Evolutionary conservation across 1,284 basidiomycete species (phyloP).

Genomic region (Farysia itapuensis): DNA sequence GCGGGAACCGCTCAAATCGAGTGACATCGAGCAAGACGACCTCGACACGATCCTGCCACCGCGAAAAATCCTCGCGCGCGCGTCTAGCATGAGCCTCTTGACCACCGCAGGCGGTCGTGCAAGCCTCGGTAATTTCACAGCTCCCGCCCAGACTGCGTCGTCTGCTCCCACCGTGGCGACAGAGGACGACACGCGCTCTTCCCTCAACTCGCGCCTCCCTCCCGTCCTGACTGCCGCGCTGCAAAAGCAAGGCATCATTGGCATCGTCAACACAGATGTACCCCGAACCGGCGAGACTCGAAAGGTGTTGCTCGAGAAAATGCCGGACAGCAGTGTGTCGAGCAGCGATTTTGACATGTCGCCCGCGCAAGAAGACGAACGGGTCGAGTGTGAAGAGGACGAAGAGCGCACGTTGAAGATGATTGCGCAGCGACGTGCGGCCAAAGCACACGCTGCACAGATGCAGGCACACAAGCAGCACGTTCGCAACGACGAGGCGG

Average conservation of each 20-base stretch:
- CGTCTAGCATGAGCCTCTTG: conserved; percentile 36
- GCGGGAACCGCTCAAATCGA: conserved; percentile 4
- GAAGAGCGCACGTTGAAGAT: conserved; percentile 53
- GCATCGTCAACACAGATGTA: background rate
- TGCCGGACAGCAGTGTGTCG: conserved; percentile 50
- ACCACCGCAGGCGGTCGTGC: conserved; percentile 42
- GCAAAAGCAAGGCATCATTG: conserved; percentile 42
- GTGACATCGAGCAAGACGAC: conserved; percentile 21
- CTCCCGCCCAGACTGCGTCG: background rate
- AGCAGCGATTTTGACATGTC: conserved; percentile 33
- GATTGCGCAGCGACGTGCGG: conserved; percentile 48
- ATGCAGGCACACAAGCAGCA: background rate
- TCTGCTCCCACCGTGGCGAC: background rate
- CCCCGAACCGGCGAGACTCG: background rate
- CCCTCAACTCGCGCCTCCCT: conserved; percentile 26
- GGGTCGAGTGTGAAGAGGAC: conserved; percentile 37
- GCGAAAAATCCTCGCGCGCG: conserved; percentile 29
- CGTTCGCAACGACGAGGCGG: background rate
- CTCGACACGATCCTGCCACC: conserved; percentile 34
- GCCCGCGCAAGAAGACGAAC: conserved; percentile 3
- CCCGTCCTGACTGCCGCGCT: conserved; percentile 24
- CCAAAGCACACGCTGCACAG: conserved; percentile 23
- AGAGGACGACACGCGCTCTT: conserved; percentile 1
- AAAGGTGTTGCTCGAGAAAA: conserved; percentile 41
- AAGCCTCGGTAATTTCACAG: conserved; percentile 24